These are phyloP conservation scores for Iris pallida DNA, from an alignment of 116 monocot species.

Conservation along the genomic window DNA sequence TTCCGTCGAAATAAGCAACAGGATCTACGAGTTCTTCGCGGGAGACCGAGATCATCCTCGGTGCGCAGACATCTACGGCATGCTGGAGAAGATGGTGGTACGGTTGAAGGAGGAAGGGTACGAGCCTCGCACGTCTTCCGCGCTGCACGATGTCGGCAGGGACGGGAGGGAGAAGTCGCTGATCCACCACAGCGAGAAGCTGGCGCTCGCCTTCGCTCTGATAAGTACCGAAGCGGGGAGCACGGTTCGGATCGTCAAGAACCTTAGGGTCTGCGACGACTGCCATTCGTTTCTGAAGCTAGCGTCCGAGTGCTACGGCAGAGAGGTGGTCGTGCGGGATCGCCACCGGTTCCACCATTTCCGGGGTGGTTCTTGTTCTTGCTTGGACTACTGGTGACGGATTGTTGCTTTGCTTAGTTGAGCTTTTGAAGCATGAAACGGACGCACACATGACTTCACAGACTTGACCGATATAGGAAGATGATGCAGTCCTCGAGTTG, in stretches of 20 bases:
- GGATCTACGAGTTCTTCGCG: conserved; percentile 51
- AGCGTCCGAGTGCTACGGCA: conserved; percentile 30
- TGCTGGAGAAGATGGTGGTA: conserved; percentile 44
- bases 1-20: conserved; percentile 44
- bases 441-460: not conserved
- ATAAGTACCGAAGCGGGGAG: conserved; percentile 25
- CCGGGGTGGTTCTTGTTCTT: conserved; percentile 52
- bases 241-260: conserved; percentile 51
- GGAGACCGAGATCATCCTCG: conserved; percentile 41
- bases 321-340: conserved; percentile 55
- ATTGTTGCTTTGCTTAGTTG: not conserved
- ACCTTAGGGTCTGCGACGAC: conserved; percentile 65
- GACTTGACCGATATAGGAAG: conserved; percentile 20
- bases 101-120: conserved; percentile 36
- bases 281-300: conserved; percentile 64
- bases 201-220: conserved; percentile 57
- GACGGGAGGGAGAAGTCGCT: conserved; percentile 14
- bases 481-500: conserved; percentile 13
- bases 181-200: conserved; percentile 3
- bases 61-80: conserved; percentile 34
- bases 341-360: conserved; percentile 61
- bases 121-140: conserved; percentile 13
- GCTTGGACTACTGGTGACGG: conserved; percentile 58
- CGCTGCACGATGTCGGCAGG: conserved; percentile 24
- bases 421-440: not conserved